Percentiles rank a stretch among this genome's conserved stretches.
These are phyloP conservation scores for Suillus subluteus DNA, from an alignment of 768 basidiomycete genomes.

Conservation along the genomic window DNA sequence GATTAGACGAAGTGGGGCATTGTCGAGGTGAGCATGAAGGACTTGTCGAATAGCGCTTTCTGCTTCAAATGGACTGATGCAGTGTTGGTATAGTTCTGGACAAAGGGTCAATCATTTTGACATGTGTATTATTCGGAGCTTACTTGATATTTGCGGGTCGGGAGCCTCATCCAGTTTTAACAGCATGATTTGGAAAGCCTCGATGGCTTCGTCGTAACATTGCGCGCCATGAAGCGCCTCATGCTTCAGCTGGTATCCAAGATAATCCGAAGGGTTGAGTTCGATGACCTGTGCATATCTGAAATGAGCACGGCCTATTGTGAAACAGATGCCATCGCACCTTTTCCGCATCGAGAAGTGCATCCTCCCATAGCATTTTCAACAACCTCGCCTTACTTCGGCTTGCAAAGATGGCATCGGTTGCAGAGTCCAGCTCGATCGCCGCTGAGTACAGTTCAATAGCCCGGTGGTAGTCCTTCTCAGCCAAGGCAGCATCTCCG, in stretches of 20 bases:
- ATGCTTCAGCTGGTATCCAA: neutral
- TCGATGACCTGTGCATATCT: neutral
- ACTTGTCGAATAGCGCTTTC: neutral
- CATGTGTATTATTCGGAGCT: neutral
- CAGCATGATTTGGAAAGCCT: neutral
- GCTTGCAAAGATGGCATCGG: neutral
- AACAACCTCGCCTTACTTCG: neutral
- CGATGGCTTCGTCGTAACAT: neutral
- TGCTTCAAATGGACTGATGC: neutral
- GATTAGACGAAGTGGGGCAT: neutral
- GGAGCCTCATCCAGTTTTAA: neutral
- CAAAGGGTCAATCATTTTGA: neutral
- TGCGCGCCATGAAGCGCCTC: neutral
- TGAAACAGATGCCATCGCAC: neutral
- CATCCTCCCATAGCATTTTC: neutral
- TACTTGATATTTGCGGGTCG: neutral
- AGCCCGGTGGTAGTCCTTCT: neutral
- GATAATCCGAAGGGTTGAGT: neutral
- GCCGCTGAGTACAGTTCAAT: neutral
- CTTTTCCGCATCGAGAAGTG: neutral
- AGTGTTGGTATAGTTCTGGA: neutral
- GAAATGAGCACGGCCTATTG: neutral
- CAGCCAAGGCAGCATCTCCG: neutral
- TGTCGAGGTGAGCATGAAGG: neutral
- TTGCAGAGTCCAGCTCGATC: neutral